Conservation (phyloP, 768 basidiomycete genomes). For the Hydnum rufescens region DNA sequence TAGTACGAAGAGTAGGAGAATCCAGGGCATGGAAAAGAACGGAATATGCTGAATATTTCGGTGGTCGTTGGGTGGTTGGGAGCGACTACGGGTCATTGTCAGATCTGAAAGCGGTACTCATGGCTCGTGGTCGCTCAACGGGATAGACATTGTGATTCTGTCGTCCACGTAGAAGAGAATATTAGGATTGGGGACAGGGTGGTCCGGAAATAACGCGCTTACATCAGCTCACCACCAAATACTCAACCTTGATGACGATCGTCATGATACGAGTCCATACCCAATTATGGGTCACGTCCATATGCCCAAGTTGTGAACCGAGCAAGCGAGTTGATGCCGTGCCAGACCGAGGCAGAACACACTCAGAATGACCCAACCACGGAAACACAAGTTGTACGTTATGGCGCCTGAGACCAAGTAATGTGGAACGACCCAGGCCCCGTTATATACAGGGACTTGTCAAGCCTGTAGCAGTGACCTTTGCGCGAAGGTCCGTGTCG, state of each 20-base stretch:
- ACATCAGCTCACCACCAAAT: slow-evolving; percentile 98
- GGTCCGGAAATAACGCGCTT: slow-evolving; percentile 20
- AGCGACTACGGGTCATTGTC: slow-evolving; percentile 37
- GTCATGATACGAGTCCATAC: slow-evolving; percentile 55
- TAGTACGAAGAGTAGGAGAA: slow-evolving; percentile 90
- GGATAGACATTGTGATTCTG: slow-evolving; percentile 83
- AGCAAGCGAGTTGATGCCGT: slow-evolving; percentile 92
- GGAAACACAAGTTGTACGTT: slow-evolving; percentile 42
- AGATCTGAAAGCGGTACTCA: slow-evolving; percentile 6
- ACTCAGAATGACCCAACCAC: slow-evolving; percentile 48
- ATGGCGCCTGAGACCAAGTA: no score
- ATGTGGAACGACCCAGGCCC: no score
- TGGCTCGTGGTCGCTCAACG: slow-evolving; percentile 43
- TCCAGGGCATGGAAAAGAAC: slow-evolving; percentile 86
- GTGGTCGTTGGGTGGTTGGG: slow-evolving; percentile 89
- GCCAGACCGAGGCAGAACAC: slow-evolving; percentile 69
- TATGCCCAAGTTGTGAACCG: slow-evolving; percentile 90
- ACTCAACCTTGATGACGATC: slow-evolving; percentile 72
- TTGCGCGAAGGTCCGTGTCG: no score
- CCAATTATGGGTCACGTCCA: slow-evolving; percentile 84
- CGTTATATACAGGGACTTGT: no score
- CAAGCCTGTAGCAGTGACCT: no score
- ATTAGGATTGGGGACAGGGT: not conserved
- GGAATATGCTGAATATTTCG: slow-evolving; percentile 45
- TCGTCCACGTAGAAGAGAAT: not conserved